phyloP scores from a whole-genome alignment of 179 eudicot species.

The Monotropa hypopitys region DNA sequence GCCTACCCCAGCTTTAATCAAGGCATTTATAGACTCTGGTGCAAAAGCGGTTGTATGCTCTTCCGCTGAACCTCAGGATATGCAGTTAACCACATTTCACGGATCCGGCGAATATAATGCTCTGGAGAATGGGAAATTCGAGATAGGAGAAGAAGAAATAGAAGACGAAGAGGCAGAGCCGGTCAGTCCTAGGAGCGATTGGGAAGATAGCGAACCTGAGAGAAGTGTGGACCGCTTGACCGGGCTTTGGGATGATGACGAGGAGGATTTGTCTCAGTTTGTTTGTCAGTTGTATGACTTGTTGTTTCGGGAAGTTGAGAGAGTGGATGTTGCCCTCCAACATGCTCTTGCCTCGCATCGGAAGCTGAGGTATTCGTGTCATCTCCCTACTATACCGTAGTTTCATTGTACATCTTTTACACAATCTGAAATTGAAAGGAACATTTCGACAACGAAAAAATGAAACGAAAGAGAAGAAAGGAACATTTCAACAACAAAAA shows the following conservation, averaged over 20 bases:
- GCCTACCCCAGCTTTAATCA: conserved; percentile 46
- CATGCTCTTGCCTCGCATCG: conserved; percentile 53
- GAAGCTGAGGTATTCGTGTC: conserved; percentile 72
- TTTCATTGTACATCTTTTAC: conserved; percentile 7
- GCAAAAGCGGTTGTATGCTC: conserved; percentile 91
- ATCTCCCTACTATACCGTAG: conserved; percentile 48
- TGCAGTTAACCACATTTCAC: conserved; percentile 54
- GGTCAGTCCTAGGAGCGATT: conserved; percentile 66
- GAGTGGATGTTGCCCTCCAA: conserved; percentile 49
- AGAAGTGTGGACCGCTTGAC: conserved; percentile 32
- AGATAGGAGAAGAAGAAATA: conserved; percentile 80
- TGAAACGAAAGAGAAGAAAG: background rate
- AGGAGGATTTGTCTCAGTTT: conserved; percentile 69
- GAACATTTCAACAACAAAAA: background rate
- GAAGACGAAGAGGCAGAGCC: conserved; percentile 69
- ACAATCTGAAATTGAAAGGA: background rate
- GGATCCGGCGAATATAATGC: conserved; percentile 56
- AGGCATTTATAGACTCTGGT: conserved; percentile 80
- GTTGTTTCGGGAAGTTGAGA: conserved; percentile 54
- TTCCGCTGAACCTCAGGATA: conserved; percentile 66
- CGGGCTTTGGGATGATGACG: conserved; percentile 67
- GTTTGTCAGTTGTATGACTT: conserved; percentile 57
- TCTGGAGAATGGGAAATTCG: conserved; percentile 74
- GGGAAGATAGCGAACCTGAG: conserved; percentile 90
- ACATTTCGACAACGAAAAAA: background rate